Evolutionary conservation across 2,329 filamentous ascomycete genomes (phyloP).

Genomic region (Paramyrothecium sp.): DNA sequence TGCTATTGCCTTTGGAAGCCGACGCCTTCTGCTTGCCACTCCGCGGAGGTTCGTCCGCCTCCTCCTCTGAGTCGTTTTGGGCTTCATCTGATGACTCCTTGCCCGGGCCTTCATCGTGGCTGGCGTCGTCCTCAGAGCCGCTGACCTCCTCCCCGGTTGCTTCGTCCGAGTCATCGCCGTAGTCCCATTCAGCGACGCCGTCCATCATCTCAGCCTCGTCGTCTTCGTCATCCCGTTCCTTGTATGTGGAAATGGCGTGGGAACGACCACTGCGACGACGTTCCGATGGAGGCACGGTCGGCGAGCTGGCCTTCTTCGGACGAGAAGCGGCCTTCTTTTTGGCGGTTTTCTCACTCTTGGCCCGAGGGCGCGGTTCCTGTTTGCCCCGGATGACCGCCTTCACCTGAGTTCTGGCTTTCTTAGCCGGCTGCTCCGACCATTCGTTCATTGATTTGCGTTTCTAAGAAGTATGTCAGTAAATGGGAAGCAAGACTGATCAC

Average conservation of each 20-base stretch:
- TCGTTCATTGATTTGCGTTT: conserved; percentile 58
- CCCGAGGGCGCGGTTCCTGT: conserved; percentile 25
- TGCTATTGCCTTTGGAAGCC: conserved; percentile 18
- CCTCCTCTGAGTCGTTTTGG: background rate
- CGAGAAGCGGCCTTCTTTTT: conserved; percentile 28
- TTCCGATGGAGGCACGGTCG: conserved; percentile 36
- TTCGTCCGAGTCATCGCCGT: conserved; percentile 37
- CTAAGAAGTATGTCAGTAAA: conserved; percentile 34
- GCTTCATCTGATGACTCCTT: conserved; percentile 13
- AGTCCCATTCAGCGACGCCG: conserved; percentile 59
- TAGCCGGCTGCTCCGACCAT: conserved; percentile 40
- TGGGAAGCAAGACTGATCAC: background rate
- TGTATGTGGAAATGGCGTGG: conserved; percentile 46
- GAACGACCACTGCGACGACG: conserved; percentile 57
- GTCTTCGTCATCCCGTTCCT: conserved; percentile 55
- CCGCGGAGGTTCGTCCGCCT: conserved; percentile 20
- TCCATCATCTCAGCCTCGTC: conserved; percentile 63
- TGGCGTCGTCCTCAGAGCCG: conserved; percentile 15
- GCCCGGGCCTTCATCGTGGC: conserved; percentile 11
- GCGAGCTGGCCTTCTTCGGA: conserved; percentile 24
- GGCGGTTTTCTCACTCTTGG: conserved; percentile 22
- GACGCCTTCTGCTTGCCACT: conserved; percentile 7
- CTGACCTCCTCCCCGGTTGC: conserved; percentile 16
- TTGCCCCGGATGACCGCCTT: conserved; percentile 36
- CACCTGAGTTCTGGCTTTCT: conserved; percentile 33